phyloP scores from a whole-genome alignment of 345 rosid genomes.

The Eucalyptus decipiens region DNA sequence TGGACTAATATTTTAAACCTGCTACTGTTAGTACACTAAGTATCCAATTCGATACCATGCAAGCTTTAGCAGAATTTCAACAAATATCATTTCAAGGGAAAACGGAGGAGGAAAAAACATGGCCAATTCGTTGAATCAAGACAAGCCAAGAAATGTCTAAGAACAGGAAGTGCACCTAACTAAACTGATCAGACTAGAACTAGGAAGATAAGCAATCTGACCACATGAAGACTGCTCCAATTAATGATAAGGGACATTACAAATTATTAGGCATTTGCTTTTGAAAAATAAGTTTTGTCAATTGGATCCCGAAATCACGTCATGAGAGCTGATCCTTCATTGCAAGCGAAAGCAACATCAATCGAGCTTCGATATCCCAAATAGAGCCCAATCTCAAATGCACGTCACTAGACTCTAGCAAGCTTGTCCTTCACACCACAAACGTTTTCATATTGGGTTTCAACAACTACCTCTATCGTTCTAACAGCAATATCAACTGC shows the following conservation, averaged over 20 bases:
- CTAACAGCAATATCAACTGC: background rate
- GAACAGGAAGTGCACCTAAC: background rate
- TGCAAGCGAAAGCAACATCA: background rate
- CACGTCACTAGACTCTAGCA: background rate
- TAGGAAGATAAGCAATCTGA: background rate
- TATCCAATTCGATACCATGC: background rate
- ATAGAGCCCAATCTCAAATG: background rate
- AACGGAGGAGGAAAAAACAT: background rate
- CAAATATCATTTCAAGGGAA: background rate
- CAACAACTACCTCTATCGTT: background rate
- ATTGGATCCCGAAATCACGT: background rate
- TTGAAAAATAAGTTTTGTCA: background rate
- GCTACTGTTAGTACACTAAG: background rate
- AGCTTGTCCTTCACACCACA: background rate
- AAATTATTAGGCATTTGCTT: background rate
- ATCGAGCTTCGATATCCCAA: background rate
- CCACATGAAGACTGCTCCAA: background rate
- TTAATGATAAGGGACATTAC: background rate
- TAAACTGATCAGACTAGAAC: background rate
- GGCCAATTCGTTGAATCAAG: background rate
- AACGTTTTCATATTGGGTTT: background rate
- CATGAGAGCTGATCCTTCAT: background rate
- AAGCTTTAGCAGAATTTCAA: background rate
- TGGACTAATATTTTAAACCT: background rate
- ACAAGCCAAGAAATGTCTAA: background rate